Evolutionary conservation across 208 protist species (phyloP), one percentile per base, ranked within the genome.

Genomic region (Leishmania braziliensis): DNA sequence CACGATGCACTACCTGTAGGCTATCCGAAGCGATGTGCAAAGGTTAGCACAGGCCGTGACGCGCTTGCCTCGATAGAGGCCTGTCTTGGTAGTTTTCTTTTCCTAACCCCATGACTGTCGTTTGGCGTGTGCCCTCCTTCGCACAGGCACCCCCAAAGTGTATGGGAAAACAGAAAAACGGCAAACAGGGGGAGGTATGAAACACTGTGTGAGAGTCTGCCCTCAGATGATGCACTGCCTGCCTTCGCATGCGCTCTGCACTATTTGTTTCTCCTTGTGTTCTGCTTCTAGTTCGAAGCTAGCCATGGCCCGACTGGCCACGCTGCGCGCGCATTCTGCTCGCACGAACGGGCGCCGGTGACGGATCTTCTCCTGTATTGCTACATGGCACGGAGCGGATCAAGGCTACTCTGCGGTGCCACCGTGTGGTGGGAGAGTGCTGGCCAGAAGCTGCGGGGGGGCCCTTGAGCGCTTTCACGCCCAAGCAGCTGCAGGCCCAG

Each of bases 1-100:
- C 63, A 89, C 78, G 18, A 90, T 94, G 89, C 91, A 94, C 84
- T 92, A 91, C 83, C 66, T 94, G 60, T 94, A 71, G 66, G 66
- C 23, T 12, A 39, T n/a, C n/a, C 3, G 29, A 66, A 29, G 14
- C 8, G 60, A 66, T 8, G 39, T 71, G 66, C 66, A 46, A 23
- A 86, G 53, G 53, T 70, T 46, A 6, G 62, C n/a, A 36, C 29
- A 36, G n/a, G 8, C n/a, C 60, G 26, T 66, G n/a, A 18, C 12
- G 60, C 23, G 10, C 29, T 39, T 66, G 60, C 60, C 23, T 33
- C 53, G 18, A 46, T 29, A 75, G 10, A 33, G 75, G 20, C 4
- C 48, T 39, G 71, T 46, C 43, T 46, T 46, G 43, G 43, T 46
- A 46, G 18, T n/a, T 65, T 65, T 65, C 60, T 65, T n/a, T 65